Percentiles rank a stretch among this genome's conserved stretches.
These are phyloP conservation scores for Chaetomidium leptoderma DNA, from an alignment of 495 filamentous ascomycete genomes.

Conservation along the genomic window DNA sequence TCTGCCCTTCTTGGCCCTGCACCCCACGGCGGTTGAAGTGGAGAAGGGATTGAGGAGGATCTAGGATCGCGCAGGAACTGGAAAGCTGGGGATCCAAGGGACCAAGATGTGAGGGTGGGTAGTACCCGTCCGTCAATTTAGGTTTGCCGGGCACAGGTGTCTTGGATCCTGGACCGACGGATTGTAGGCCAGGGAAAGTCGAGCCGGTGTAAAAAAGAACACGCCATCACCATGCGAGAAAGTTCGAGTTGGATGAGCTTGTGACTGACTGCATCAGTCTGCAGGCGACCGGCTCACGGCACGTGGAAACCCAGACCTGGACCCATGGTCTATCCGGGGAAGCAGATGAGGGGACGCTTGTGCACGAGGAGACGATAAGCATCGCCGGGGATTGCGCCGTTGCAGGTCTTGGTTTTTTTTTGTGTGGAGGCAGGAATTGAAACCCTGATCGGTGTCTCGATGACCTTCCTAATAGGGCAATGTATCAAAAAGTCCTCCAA, in stretches of 20 bases:
- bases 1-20: conserved; percentile 1
- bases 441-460: background rate
- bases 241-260: background rate
- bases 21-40: conserved; percentile 1
- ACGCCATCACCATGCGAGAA: conserved; percentile 3
- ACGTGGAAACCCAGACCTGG: background rate
- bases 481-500: too few relatives aligned
- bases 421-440: background rate
- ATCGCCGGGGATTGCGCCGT: conserved; percentile 7
- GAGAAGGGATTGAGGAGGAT: too few relatives aligned
- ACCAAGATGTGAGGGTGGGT: background rate
- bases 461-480: background rate
- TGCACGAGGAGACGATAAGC: background rate
- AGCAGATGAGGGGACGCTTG: background rate
- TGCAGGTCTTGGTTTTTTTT: background rate
- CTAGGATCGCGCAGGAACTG: background rate
- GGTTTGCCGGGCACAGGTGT: background rate
- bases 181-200: too few relatives aligned
- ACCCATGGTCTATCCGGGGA: conserved; percentile 16
- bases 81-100: conserved; percentile 4
- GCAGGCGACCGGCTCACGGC: background rate
- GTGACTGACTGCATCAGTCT: conserved; percentile 4
- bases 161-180: background rate
- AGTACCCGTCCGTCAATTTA: conserved; percentile 1
- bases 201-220: background rate